phyloP scores from a whole-genome alignment of 345 rosid species.

The Brassica nigra region DNA sequence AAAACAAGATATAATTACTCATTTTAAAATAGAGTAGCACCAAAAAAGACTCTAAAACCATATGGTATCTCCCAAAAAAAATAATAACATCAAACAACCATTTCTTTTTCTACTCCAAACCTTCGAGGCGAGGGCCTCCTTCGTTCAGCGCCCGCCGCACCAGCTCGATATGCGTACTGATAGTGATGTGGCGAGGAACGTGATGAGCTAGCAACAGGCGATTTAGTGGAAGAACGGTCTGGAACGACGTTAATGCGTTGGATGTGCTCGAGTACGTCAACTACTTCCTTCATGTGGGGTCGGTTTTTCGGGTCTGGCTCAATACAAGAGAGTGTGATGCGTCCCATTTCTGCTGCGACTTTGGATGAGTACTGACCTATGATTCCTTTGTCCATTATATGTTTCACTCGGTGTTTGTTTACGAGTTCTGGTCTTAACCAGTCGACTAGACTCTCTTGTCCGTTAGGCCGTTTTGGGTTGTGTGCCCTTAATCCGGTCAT shows the following conservation, averaged over 20 bases:
- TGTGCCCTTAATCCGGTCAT: slow-evolving; percentile 63
- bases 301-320: slow-evolving; percentile 60
- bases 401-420: slow-evolving; percentile 47
- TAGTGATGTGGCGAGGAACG: slow-evolving; percentile 15
- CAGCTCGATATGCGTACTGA: slow-evolving; percentile 29
- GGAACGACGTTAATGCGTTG: slow-evolving; percentile 19
- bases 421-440: slow-evolving; percentile 58
- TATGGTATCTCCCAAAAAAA: neutral
- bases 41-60: neutral
- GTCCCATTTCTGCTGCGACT: slow-evolving; percentile 49
- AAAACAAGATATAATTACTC: neutral
- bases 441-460: slow-evolving; percentile 54
- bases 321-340: slow-evolving; percentile 49
- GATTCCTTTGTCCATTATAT: slow-evolving; percentile 64
- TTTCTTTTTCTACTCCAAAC: neutral
- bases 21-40: neutral
- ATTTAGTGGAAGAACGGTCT: neutral
- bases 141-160: neutral
- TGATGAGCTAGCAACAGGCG: neutral
- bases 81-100: neutral
- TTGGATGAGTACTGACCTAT: slow-evolving; percentile 50
- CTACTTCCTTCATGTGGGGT: slow-evolving; percentile 68
- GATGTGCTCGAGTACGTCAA: slow-evolving; percentile 37
- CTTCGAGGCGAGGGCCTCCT: neutral
- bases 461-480: slow-evolving; percentile 50